Conservation (phyloP, 2,329 filamentous ascomycete genomes). For the Thielaviopsis musarum region DNA sequence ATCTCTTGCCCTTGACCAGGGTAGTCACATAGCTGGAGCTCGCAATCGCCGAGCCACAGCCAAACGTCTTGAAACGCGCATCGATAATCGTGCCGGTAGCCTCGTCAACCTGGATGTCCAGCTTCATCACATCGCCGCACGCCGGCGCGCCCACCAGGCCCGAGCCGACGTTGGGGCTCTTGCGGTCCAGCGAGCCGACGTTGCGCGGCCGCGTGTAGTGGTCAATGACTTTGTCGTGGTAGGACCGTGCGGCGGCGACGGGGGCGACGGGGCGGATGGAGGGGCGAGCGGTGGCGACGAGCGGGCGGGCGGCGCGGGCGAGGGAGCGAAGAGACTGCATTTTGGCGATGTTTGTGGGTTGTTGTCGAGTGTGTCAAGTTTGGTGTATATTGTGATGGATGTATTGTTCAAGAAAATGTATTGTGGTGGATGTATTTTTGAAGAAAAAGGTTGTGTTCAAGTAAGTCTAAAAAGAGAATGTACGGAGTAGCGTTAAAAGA, state of each 20-base stretch:
- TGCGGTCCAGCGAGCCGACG: constrained; percentile 47
- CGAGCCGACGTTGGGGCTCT: constrained; percentile 68
- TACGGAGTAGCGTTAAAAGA: too few species aligned
- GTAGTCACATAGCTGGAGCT: constrained; percentile 93
- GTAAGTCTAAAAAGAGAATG: too few species aligned
- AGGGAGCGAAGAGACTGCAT: neutral
- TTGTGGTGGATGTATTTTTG: too few species aligned
- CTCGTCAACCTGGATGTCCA: constrained; percentile 67
- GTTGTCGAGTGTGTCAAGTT: too few species aligned
- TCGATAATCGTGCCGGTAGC: constrained; percentile 77
- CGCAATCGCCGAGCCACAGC: constrained; percentile 86
- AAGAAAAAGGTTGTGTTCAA: too few species aligned
- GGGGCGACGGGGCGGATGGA: neutral
- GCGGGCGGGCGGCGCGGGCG: neutral
- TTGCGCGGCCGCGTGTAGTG: constrained; percentile 38
- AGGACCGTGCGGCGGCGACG: constrained; percentile 18
- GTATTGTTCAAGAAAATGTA: neutral
- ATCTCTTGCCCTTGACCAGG: constrained; percentile 80
- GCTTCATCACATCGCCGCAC: constrained; percentile 83
- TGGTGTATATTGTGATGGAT: neutral
- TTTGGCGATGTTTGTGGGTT: neutral
- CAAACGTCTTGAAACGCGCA: constrained; percentile 97
- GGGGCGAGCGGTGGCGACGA: neutral
- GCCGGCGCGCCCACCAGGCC: constrained; percentile 80
- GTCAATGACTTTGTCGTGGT: constrained; percentile 47